Percentiles rank a stretch among this genome's conserved stretches.
phyloP scores from a whole-genome alignment of 2,329 filamentous ascomycete genomes.

The Elsinoe ampelina region DNA sequence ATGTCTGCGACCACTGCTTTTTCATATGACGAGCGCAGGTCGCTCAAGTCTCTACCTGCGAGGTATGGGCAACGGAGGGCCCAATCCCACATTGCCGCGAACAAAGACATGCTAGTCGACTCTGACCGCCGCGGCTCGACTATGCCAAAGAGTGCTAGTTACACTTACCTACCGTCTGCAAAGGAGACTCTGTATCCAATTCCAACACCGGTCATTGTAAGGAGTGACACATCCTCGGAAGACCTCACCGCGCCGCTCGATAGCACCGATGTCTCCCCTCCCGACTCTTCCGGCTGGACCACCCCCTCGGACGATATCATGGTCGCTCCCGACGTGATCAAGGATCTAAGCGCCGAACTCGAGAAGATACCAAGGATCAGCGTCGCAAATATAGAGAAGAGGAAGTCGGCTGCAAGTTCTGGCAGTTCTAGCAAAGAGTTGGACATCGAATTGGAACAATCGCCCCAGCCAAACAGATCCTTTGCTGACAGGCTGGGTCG shows the following conservation, averaged over 20 bases:
- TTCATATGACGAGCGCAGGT: not conserved
- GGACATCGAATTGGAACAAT: conserved; percentile 12
- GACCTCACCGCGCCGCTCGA: conserved; percentile 31
- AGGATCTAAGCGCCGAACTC: conserved; percentile 24
- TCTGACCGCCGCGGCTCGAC: conserved; percentile 15
- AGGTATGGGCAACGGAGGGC: not conserved
- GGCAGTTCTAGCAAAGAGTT: conserved; percentile 13
- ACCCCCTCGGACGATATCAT: conserved; percentile 32
- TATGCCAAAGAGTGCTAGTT: conserved; percentile 49
- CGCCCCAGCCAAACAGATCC: conserved; percentile 12
- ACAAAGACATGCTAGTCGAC: not conserved
- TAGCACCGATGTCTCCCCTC: conserved; percentile 26
- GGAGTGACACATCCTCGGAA: conserved; percentile 42
- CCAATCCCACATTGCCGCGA: not conserved
- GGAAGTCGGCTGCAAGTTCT: conserved; percentile 17
- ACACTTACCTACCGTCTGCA: conserved; percentile 43
- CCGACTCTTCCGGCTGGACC: conserved; percentile 36
- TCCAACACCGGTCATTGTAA: conserved; percentile 31
- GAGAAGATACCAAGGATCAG: conserved; percentile 25
- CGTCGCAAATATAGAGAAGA: conserved; percentile 14
- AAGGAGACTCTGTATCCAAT: conserved; percentile 22
- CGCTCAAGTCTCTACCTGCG: not conserved
- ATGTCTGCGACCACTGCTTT: conserved; percentile 1
- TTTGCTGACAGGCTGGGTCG: conserved; percentile 14
- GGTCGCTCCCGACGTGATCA: conserved; percentile 23